phyloP scores from a whole-genome alignment of 352 stramenopile genomes.

The Phytophthora hibernalis region DNA sequence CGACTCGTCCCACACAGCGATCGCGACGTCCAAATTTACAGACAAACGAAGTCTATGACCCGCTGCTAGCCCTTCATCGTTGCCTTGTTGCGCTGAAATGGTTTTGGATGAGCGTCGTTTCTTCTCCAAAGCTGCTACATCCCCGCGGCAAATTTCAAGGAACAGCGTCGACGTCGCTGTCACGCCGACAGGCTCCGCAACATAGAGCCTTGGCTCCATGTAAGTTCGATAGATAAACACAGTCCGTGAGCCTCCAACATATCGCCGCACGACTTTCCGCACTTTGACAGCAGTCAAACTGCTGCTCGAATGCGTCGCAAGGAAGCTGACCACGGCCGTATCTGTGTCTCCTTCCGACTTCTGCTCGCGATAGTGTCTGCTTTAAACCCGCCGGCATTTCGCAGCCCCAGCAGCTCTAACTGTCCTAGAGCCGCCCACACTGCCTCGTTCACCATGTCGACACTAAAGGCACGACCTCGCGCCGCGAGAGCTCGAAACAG shows the following conservation, averaged over 20 bases:
- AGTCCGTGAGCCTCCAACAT: conserved; percentile 3
- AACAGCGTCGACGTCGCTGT: no score
- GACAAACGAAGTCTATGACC: no score
- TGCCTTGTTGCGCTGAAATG: no score
- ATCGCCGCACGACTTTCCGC: conserved; percentile 13
- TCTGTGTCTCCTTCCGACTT: background rate
- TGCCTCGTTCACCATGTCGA: background rate
- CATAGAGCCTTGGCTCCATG: no score
- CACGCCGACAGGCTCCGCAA: no score
- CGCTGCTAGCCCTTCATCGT: no score
- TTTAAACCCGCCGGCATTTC: background rate
- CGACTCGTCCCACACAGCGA: no score
- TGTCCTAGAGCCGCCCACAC: conserved; percentile 9
- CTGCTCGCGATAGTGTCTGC: background rate
- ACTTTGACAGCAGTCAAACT: background rate
- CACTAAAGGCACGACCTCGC: background rate
- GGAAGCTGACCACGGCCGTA: background rate
- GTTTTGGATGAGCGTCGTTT: no score
- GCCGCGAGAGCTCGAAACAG: conserved; percentile 1
- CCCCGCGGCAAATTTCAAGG: no score
- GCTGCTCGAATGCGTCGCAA: background rate
- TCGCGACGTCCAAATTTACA: no score
- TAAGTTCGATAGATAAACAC: no score
- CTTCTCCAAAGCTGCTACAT: no score
- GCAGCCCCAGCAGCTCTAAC: conserved; percentile 6